These are phyloP conservation scores for Pseudocercospora musae DNA, from an alignment of 2,329 filamentous ascomycete genomes.

Conservation along the genomic window DNA sequence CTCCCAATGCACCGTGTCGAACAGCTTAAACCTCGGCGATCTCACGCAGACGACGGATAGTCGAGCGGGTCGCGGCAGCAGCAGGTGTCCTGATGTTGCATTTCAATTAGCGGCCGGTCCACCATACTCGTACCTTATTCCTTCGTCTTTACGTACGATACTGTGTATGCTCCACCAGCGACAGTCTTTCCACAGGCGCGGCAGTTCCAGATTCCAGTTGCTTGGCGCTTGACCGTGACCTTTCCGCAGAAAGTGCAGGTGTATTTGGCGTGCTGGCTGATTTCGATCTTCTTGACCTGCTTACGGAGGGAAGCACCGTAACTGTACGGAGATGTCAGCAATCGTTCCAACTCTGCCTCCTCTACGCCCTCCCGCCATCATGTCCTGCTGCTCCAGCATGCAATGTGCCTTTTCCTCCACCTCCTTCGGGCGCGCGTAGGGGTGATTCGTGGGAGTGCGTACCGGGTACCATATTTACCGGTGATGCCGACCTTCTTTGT, in stretches of 20 bases:
- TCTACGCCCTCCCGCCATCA: neutral
- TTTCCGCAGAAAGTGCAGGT: slow-evolving; percentile 99
- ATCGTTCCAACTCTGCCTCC: neutral
- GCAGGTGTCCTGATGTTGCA: slow-evolving; percentile 69
- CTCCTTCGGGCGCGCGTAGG: slow-evolving; percentile 9
- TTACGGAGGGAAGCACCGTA: slow-evolving; percentile 99
- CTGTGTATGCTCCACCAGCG: slow-evolving; percentile 89
- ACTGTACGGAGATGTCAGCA: slow-evolving; percentile 48
- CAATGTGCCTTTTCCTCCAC: slow-evolving; percentile 1
- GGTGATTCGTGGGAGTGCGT: slow-evolving; percentile 42
- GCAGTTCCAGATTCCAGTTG: slow-evolving; percentile 97
- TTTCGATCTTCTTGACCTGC: slow-evolving; percentile 99
- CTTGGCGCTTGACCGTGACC: slow-evolving; percentile 70
- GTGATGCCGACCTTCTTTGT: slow-evolving; percentile 99
- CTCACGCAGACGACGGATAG: slow-evolving; percentile 93
- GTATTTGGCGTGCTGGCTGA: slow-evolving; percentile 96
- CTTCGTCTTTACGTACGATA: slow-evolving; percentile 71
- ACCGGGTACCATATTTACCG: slow-evolving; percentile 97
- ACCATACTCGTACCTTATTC: neutral
- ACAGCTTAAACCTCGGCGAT: slow-evolving; percentile 82
- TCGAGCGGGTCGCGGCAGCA: slow-evolving; percentile 90
- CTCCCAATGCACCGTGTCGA: slow-evolving; percentile 25
- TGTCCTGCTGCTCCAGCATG: slow-evolving; percentile 1
- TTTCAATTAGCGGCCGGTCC: slow-evolving; percentile 11
- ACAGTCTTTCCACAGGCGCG: slow-evolving; percentile 90